Percentiles rank a stretch among this genome's conserved stretches.
Evolutionary conservation across 2,329 filamentous ascomycete genomes (phyloP).

Genomic region (Hawksworthiomyces lignivorus): DNA sequence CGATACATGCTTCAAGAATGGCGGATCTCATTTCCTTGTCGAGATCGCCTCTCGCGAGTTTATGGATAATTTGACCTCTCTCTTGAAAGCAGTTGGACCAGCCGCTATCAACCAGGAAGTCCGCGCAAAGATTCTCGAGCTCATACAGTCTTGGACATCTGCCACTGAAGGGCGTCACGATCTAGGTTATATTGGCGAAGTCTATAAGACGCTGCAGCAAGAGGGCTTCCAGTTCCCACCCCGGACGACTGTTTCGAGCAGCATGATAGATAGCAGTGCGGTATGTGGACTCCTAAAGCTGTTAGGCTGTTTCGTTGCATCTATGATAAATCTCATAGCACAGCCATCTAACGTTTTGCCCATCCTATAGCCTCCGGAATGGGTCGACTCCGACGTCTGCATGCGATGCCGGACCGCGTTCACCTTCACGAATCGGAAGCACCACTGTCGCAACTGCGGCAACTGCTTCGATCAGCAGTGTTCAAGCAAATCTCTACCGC

Average conservation of each 20-base stretch:
- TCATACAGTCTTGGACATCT: conserved; percentile 88
- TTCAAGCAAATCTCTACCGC: conserved; percentile 76
- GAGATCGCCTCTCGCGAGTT: conserved; percentile 97
- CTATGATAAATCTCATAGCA: too few relatives aligned
- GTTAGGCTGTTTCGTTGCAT: too few relatives aligned
- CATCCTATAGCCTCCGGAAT: conserved; percentile 74
- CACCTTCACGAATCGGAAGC: conserved; percentile 96
- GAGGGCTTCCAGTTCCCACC: conserved; percentile 90
- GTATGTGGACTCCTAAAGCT: conserved; percentile 46
- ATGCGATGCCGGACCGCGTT: conserved; percentile 96
- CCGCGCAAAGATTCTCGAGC: conserved; percentile 79
- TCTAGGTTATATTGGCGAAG: conserved; percentile 77
- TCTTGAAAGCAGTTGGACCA: conserved; percentile 71
- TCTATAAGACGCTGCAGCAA: conserved; percentile 71
- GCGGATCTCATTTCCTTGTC: conserved; percentile 84
- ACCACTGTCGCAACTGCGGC: conserved; percentile 96
- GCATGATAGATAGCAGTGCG: conserved; percentile 94
- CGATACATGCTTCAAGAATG: conserved; percentile 98
- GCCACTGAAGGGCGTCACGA: conserved; percentile 81
- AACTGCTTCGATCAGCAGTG: conserved; percentile 96
- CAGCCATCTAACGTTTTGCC: conserved; percentile 5
- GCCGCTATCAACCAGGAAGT: conserved; percentile 78
- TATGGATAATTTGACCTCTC: conserved; percentile 90
- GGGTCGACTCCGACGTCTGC: conserved; percentile 95
- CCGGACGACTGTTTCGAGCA: conserved; percentile 78